phyloP scores from a whole-genome alignment of 2,329 filamentous ascomycete genomes.

The Colletotrichum tropicicola region DNA sequence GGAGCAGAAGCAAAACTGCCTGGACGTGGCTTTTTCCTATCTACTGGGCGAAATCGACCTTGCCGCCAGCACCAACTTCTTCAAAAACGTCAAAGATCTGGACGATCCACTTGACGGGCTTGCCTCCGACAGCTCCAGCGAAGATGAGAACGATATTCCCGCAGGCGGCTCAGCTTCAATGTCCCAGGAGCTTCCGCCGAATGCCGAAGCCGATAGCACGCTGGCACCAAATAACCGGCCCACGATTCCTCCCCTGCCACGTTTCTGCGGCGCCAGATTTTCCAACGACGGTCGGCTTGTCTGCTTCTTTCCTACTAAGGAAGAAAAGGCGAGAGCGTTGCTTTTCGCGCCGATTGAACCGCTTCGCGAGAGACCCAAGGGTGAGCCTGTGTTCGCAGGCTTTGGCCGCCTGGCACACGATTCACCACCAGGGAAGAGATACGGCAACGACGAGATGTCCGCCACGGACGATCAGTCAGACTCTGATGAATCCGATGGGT shows the following conservation, averaged over 20 bases:
- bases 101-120: constrained; percentile 65
- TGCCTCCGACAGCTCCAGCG: constrained; percentile 83
- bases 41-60: constrained; percentile 70
- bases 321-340: constrained; percentile 63
- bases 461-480: constrained; percentile 61
- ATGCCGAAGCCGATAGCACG: constrained; percentile 61
- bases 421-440: constrained; percentile 56
- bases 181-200: constrained; percentile 68
- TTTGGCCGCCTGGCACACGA: constrained; percentile 65
- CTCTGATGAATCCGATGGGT: constrained; percentile 57
- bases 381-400: constrained; percentile 65
- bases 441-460: constrained; percentile 58
- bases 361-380: constrained; percentile 57
- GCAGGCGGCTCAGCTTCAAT: constrained; percentile 64
- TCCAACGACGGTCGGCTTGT: constrained; percentile 69
- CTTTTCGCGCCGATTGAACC: constrained; percentile 57
- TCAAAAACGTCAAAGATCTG: constrained; percentile 71
- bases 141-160: constrained; percentile 72
- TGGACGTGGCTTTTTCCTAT: constrained; percentile 70
- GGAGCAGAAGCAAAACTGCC: constrained; percentile 66
- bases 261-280: constrained; percentile 69
- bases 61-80: constrained; percentile 67
- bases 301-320: constrained; percentile 76
- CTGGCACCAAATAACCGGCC: constrained; percentile 60
- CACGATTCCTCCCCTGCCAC: constrained; percentile 64